Evolutionary conservation across 306 rosid species (phyloP).

Genomic region (Styphnolobium japonicum): DNA sequence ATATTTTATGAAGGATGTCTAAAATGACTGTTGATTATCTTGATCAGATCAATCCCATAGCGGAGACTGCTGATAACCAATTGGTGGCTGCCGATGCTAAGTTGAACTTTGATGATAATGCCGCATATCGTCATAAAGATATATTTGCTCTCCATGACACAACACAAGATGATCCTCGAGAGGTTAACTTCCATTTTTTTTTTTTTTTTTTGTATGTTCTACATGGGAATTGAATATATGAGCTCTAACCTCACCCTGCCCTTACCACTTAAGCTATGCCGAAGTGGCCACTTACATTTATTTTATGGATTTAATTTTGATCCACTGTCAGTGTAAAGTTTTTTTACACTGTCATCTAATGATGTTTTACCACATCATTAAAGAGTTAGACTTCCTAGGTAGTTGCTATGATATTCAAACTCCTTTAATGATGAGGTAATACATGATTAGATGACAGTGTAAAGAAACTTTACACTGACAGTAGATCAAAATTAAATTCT

Average conservation of each 20-base stretch:
- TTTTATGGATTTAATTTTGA: too few species aligned
- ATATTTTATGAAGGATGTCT: not conserved
- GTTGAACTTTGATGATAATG: slow-evolving; percentile 96
- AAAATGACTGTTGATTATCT: slow-evolving; percentile 17
- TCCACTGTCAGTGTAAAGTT: too few species aligned
- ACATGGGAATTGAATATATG: not conserved
- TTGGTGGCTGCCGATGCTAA: slow-evolving; percentile 99
- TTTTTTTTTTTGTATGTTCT: not conserved
- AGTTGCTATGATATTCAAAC: too few species aligned
- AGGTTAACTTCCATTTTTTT: slow-evolving; percentile 46
- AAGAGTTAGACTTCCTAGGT: too few species aligned
- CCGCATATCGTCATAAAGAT: slow-evolving; percentile 87
- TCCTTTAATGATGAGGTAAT: too few species aligned
- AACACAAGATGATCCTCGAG: slow-evolving; percentile 98
- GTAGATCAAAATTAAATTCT: too few species aligned
- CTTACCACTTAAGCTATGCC: not conserved
- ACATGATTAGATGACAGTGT: too few species aligned
- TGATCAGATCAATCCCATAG: slow-evolving; percentile 88
- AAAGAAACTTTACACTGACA: too few species aligned
- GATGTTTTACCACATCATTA: too few species aligned
- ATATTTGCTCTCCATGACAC: slow-evolving; percentile 92
- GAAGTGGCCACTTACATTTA: not conserved
- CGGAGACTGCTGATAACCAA: slow-evolving; percentile 92
- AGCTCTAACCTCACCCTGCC: not conserved
- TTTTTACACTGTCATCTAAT: too few species aligned